Evolutionary conservation across 768 basidiomycete genomes (phyloP).

Genomic region (Hydnum rufescens): DNA sequence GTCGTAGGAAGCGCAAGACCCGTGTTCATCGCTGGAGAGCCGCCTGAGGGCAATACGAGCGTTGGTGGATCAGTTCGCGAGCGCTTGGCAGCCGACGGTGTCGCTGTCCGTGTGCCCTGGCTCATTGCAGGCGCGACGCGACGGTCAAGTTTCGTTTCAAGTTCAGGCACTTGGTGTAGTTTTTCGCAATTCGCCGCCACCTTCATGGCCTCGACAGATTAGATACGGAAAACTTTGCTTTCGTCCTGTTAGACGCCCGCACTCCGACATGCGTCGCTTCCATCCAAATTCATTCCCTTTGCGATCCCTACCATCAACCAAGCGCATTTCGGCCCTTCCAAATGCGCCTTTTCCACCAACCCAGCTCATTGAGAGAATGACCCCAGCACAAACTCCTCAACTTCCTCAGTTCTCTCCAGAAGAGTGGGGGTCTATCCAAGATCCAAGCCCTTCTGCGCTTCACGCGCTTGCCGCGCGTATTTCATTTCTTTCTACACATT

Average conservation of each 20-base stretch:
- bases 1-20: no score
- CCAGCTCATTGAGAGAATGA: not conserved
- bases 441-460: slow-evolving; percentile 50
- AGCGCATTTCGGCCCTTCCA: not conserved
- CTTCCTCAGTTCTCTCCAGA: slow-evolving; percentile 7
- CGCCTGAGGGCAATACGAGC: no score
- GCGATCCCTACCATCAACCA: no score
- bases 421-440: slow-evolving; percentile 47
- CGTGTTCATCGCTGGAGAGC: no score
- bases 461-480: slow-evolving; percentile 59
- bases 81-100: not conserved
- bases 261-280: no score
- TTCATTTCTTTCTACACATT: slow-evolving; percentile 27
- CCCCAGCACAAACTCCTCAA: slow-evolving; percentile 3
- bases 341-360: not conserved
- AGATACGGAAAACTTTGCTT: no score
- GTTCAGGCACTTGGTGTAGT: no score
- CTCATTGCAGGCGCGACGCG: not conserved
- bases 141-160: no score
- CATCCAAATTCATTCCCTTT: no score
- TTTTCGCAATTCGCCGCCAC: not conserved
- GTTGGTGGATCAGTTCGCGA: not conserved
- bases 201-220: no score
- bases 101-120: not conserved
- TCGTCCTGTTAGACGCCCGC: no score